Base-by-base conservation (phyloP, 2,329 filamentous ascomycete species). In the Aspergillus amoenus region DNA sequence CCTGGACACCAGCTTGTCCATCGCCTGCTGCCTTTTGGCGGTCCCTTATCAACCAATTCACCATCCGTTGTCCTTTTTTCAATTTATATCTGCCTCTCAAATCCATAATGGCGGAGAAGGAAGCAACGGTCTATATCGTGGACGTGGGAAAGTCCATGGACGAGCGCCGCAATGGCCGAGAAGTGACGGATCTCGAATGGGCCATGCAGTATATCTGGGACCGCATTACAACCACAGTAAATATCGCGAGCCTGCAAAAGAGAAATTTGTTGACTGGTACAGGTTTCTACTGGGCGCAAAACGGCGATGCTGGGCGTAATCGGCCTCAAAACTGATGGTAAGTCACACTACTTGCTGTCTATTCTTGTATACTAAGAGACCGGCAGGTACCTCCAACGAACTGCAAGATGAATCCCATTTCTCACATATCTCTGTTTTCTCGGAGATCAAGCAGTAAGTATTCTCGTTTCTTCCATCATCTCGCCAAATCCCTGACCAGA, bases 191-290 rank as follows among this genome's bases (percentile, higher is more conserved):
- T 71, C 83, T 99, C 17, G 91, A 97, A 59, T 99, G 88, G 86
- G 85, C 86, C 47, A 87, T 97, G 85, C 85, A 86, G 61, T 99
- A 96, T 76, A 84, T 97, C 49, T 99, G 93, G 93, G 93, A 97
- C 80, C 94, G 90, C 71, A 89, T 95, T 64, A 88, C 88, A 5
- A 85, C 84, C 7, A 91, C 87, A 3, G 88, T 91, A 74, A 75
- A 82, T 45, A 73, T 72, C 2, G 2, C 9, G 3, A 39, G 12
- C 12, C n/a, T 43, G 1, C 21, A 40, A 11, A 15, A n/a, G 18
- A 17, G 37, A 15, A 11, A 11, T 18, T 17, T 15, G 1, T 17
- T 50, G 40, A 55, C 47, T 40, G 37, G 32, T 22, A 8, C 52
- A 84, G 81, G 79, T 86, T 39, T 79, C 81, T 30, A 87, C 81